Evolutionary conservation across 2,329 filamentous ascomycete species (phyloP).

Genomic region (Zalaria obscura): DNA sequence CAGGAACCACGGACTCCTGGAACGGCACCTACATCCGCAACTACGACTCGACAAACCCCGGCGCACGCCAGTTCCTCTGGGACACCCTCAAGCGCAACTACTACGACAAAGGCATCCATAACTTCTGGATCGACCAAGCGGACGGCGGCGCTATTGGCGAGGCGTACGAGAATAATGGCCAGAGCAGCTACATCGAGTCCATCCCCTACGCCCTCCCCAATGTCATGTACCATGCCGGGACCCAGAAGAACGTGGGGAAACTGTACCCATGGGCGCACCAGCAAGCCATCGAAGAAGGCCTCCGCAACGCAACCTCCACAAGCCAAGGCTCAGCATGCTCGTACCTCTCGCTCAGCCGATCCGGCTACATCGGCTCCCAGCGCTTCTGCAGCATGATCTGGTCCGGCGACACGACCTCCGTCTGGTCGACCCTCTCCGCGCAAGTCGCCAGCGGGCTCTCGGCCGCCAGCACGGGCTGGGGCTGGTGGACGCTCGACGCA

Average conservation of each 20-base stretch:
- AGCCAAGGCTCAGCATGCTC: conserved; percentile 13
- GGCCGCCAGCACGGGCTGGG: conserved; percentile 14
- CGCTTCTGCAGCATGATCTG: conserved; percentile 19
- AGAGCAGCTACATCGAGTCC: conserved; percentile 14
- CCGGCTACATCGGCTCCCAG: conserved; percentile 18
- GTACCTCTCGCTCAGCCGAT: conserved; percentile 13
- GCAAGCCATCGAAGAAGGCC: conserved; percentile 16
- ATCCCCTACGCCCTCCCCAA: conserved; percentile 17
- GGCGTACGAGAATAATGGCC: conserved; percentile 24
- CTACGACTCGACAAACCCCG: conserved; percentile 18
- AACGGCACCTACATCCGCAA: conserved; percentile 18
- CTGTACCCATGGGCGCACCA: conserved; percentile 19
- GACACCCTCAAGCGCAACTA: conserved; percentile 15
- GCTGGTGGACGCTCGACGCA: conserved; percentile 17
- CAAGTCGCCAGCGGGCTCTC: conserved; percentile 15
- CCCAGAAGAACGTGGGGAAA: conserved; percentile 14
- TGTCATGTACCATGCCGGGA: conserved; percentile 17
- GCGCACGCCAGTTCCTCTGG: conserved; percentile 16
- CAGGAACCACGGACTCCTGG: conserved; percentile 16
- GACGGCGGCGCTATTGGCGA: conserved; percentile 22
- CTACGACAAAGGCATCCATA: conserved; percentile 18
- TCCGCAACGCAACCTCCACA: conserved; percentile 13
- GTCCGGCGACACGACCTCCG: conserved; percentile 16
- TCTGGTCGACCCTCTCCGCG: conserved; percentile 15
- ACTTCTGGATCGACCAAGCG: conserved; percentile 22